Percentiles rank a stretch among this genome's conserved stretches.
These are phyloP conservation scores for Nannochloropsis granulata DNA, from an alignment of 108 stramenopile genomes.

Conservation along the genomic window DNA sequence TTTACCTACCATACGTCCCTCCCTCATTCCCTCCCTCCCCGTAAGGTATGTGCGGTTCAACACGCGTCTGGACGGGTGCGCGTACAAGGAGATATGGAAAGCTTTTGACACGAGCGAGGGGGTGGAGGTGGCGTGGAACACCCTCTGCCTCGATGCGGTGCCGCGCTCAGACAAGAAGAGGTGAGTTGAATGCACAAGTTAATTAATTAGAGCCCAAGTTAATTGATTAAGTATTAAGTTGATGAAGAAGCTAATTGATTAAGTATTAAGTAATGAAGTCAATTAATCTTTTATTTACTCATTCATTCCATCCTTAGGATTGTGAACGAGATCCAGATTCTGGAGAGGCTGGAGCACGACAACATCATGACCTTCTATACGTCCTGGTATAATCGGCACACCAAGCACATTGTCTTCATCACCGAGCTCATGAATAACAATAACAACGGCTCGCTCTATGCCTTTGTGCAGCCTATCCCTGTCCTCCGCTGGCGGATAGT, in stretches of 20 bases:
- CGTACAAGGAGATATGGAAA: constrained; percentile 80
- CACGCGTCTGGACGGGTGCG: constrained; percentile 79
- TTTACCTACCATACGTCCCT: neutral
- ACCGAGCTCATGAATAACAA: constrained; percentile 67
- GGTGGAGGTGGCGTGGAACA: constrained; percentile 96
- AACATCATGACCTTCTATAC: constrained; percentile 95
- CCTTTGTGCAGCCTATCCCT: constrained; percentile 73
- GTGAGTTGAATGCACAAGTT: neutral
- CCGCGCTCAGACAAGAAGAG: constrained; percentile 58
- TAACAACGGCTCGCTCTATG: constrained; percentile 51
- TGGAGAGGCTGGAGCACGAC: constrained; percentile 76
- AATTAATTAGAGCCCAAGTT: too few species aligned
- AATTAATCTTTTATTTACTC: too few species aligned
- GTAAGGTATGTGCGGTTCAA: constrained; percentile 87
- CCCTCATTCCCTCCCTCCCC: neutral
- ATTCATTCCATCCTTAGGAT: constrained; percentile 22
- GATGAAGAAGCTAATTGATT: too few species aligned
- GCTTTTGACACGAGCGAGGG: constrained; percentile 93
- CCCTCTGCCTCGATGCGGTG: constrained; percentile 66
- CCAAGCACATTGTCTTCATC: constrained; percentile 58
- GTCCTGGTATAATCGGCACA: constrained; percentile 85
- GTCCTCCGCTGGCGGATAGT: constrained; percentile 85
- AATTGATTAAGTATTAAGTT: too few species aligned
- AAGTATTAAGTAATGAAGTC: too few species aligned
- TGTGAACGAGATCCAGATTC: constrained; percentile 81